Percentiles rank a stretch among this genome's conserved stretches.
These are phyloP conservation scores for Xylariales sp. DNA, from an alignment of 2,329 filamentous ascomycete genomes.

Conservation along the genomic window DNA sequence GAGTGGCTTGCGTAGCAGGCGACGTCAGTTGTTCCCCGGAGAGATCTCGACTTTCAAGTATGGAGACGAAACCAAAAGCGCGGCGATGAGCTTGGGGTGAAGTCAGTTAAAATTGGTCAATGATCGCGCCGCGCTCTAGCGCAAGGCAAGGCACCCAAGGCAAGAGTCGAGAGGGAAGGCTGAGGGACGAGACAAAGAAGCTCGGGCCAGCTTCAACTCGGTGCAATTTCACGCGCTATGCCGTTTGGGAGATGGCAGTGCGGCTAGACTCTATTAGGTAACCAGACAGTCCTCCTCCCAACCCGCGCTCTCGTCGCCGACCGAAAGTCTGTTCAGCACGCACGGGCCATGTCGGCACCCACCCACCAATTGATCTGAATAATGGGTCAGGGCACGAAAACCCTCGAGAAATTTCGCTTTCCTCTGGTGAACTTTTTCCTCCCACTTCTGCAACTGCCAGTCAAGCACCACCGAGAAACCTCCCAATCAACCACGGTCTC, in stretches of 20 bases:
- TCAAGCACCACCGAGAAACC: constrained; percentile 19
- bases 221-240: no score
- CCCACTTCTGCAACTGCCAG: constrained; percentile 25
- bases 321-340: constrained; percentile 5
- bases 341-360: not conserved
- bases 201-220: constrained; percentile 11
- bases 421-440: constrained; percentile 4
- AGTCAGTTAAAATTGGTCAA: no score
- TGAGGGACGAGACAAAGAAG: constrained; percentile 14
- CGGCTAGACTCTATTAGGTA: not conserved
- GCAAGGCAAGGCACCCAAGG: constrained; percentile 2
- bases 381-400: constrained; percentile 6
- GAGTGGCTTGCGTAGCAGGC: constrained; percentile 24
- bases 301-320: constrained; percentile 16
- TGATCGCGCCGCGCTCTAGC: constrained; percentile 3
- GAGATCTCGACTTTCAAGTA: constrained; percentile 41
- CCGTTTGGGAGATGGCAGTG: no score
- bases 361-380: no score
- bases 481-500: constrained; percentile 11
- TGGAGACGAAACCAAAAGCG: no score
- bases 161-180: not conserved
- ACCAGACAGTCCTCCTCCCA: not conserved
- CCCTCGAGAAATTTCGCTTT: constrained; percentile 1
- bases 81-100: no score
- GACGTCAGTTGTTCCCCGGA: no score